phyloP scores from a whole-genome alignment of 495 filamentous ascomycete species.

The Sordaria brevicollis region DNA sequence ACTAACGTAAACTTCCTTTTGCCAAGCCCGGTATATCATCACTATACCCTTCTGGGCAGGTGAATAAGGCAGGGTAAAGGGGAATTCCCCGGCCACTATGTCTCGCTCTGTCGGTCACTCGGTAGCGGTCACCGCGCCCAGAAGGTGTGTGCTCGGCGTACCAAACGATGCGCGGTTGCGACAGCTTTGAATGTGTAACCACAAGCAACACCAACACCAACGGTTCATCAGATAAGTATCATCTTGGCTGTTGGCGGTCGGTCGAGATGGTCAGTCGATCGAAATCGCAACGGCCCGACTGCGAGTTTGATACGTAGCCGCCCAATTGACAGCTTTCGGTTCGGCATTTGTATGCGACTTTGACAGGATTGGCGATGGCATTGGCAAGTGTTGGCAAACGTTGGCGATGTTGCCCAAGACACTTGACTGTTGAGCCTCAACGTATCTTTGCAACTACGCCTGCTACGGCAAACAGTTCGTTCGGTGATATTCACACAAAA shows the following conservation, averaged over 20 bases:
- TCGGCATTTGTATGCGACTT: neutral
- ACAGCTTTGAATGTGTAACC: neutral
- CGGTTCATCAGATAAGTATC: neutral
- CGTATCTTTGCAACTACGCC: too few relatives aligned
- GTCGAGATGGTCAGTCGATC: neutral
- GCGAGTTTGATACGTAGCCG: neutral
- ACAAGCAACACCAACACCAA: neutral
- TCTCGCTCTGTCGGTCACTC: too few relatives aligned
- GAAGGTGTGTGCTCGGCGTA: too few relatives aligned
- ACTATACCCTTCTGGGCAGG: neutral
- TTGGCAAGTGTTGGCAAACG: too few relatives aligned
- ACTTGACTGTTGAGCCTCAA: too few relatives aligned
- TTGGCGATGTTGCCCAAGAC: too few relatives aligned
- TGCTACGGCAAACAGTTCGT: too few relatives aligned
- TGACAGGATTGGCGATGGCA: neutral
- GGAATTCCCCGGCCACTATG: neutral
- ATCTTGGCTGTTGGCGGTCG: neutral
- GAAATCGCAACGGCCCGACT: neutral
- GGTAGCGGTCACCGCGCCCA: too few relatives aligned
- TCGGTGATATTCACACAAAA: too few relatives aligned
- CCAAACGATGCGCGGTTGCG: too few relatives aligned
- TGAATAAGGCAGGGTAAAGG: neutral
- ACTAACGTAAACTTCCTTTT: neutral
- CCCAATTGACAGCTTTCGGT: too few relatives aligned
- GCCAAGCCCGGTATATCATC: neutral